phyloP scores from a whole-genome alignment of 2,329 filamentous ascomycete genomes.

The Lithohypha guttulata region DNA sequence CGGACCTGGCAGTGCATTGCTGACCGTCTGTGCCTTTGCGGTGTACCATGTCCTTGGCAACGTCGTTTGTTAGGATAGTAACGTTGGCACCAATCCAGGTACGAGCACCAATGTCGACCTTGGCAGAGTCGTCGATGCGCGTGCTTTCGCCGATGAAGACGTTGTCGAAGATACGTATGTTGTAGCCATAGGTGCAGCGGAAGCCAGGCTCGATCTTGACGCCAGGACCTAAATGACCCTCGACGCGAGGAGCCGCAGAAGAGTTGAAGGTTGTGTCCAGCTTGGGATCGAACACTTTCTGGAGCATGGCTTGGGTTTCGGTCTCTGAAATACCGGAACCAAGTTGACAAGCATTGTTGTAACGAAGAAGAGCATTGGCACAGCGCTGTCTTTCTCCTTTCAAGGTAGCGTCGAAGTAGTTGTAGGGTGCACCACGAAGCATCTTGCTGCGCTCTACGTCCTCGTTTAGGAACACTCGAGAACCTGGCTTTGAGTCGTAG shows the following conservation, averaged over 20 bases:
- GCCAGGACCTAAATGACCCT: conserved; percentile 56
- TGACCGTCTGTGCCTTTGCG: conserved; percentile 64
- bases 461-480: conserved; percentile 25
- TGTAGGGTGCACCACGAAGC: conserved; percentile 68
- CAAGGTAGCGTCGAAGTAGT: conserved; percentile 66
- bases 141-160: conserved; percentile 76
- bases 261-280: conserved; percentile 57
- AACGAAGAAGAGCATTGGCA: conserved; percentile 67
- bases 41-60: conserved; percentile 61
- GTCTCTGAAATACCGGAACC: conserved; percentile 54
- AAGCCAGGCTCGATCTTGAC: conserved; percentile 80
- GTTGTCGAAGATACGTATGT: conserved; percentile 76
- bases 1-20: conserved; percentile 53
- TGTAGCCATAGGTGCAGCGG: conserved; percentile 90
- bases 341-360: conserved; percentile 74
- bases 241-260: conserved; percentile 38
- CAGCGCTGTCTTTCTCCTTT: conserved; percentile 77
- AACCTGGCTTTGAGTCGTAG: conserved; percentile 10
- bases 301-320: conserved; percentile 29
- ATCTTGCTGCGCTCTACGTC: conserved; percentile 80
- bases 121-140: conserved; percentile 74
- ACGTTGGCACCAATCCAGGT: conserved; percentile 69
- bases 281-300: conserved; percentile 60
- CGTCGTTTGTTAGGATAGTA: conserved; percentile 67
- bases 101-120: conserved; percentile 65